phyloP scores from a whole-genome alignment of 352 stramenopile genomes.

The Globisporangium paddicum region DNA sequence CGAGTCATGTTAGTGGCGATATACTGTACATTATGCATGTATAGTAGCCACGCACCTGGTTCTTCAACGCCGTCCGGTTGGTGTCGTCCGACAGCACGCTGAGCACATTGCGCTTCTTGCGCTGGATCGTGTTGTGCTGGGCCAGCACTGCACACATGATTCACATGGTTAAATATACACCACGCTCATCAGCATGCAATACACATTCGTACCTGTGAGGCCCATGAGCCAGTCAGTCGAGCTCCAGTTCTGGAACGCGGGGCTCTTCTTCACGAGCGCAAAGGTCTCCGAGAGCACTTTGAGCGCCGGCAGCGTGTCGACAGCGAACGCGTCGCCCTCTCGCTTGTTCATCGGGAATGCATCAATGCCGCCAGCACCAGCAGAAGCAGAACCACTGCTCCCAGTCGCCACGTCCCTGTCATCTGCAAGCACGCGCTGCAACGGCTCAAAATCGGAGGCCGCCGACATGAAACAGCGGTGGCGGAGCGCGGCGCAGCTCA shows the following conservation, averaged over 20 bases:
- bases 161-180: neutral
- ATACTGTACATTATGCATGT: neutral
- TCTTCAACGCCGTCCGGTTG: slow-evolving; percentile 22
- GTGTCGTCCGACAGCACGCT: slow-evolving; percentile 19
- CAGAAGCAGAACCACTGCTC: too few relatives aligned
- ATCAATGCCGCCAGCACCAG: neutral
- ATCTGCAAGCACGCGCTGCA: neutral
- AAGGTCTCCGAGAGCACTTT: slow-evolving; percentile 74
- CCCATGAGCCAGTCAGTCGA: slow-evolving; percentile 78
- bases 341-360: neutral
- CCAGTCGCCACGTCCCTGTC: neutral
- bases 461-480: slow-evolving; percentile 4
- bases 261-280: slow-evolving; percentile 48
- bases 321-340: slow-evolving; percentile 32
- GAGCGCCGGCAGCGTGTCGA: slow-evolving; percentile 66
- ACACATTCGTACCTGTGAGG: slow-evolving; percentile 31
- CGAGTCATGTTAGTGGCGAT: neutral
- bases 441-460: neutral
- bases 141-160: slow-evolving; percentile 31
- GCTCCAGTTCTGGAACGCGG: slow-evolving; percentile 63
- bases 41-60: slow-evolving; percentile 1
- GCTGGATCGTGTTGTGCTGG: slow-evolving; percentile 57
- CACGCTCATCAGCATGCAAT: neutral
- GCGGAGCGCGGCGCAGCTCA: neutral
- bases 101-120: slow-evolving; percentile 19